Conservation (phyloP, 192 early-diverging fungal genomes). For the Linnemannia hyalina region DNA sequence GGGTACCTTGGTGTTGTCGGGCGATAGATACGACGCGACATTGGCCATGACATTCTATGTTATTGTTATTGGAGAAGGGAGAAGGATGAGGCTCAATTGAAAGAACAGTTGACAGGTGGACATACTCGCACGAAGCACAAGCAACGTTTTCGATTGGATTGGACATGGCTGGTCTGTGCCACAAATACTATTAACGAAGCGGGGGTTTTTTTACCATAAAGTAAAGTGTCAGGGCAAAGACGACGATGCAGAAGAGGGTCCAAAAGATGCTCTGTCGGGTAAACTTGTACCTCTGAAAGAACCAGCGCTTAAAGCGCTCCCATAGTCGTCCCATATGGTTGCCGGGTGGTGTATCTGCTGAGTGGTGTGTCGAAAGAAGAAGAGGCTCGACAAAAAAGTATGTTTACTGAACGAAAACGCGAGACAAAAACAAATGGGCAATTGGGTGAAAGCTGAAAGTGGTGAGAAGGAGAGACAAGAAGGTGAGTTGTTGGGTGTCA, state of each 20-base stretch:
- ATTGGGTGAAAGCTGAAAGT: too few relatives aligned
- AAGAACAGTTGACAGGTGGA: not conserved
- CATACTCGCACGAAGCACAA: not conserved
- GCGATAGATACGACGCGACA: slow-evolving; percentile 66
- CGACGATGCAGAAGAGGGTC: slow-evolving; percentile 1
- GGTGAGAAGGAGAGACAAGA: too few relatives aligned
- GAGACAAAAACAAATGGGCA: too few relatives aligned
- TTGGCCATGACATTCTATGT: slow-evolving; percentile 71
- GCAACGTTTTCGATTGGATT: not conserved
- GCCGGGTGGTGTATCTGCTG: not conserved
- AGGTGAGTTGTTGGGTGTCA: too few relatives aligned
- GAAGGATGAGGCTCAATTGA: not conserved
- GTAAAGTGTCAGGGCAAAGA: slow-evolving; percentile 31
- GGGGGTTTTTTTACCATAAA: slow-evolving; percentile 17
- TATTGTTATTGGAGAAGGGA: not conserved
- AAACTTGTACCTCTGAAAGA: slow-evolving; percentile 37
- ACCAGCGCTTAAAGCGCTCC: slow-evolving; percentile 28
- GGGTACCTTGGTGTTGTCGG: slow-evolving; percentile 17
- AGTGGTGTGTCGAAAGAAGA: too few relatives aligned
- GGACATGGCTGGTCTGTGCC: not conserved
- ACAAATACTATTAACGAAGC: not conserved
- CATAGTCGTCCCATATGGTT: not conserved
- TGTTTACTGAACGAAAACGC: too few relatives aligned
- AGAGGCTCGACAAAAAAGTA: too few relatives aligned
- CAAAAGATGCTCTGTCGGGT: slow-evolving; percentile 14